Evolutionary conservation across 495 filamentous ascomycete species (phyloP).

Genomic region (Hypomontagnella submonticulosa): DNA sequence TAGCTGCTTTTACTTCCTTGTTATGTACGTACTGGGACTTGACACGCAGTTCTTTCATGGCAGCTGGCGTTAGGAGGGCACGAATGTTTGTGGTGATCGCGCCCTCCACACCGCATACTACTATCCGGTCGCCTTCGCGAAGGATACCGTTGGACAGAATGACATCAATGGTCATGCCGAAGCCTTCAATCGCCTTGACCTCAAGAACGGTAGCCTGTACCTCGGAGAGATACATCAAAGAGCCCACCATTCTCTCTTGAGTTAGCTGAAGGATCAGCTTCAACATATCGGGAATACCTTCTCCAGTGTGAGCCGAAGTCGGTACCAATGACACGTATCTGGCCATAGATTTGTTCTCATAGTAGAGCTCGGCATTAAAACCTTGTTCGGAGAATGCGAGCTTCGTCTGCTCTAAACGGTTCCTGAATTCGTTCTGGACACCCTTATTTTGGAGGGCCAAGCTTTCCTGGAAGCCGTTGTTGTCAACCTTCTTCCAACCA

Average conservation of each 20-base stretch:
- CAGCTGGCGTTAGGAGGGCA: conserved; percentile 94
- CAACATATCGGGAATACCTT: conserved; percentile 99
- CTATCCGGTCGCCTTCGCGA: conserved; percentile 91
- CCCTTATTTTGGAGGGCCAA: conserved; percentile 90
- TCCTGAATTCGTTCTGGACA: conserved; percentile 94
- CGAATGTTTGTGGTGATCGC: conserved; percentile 94
- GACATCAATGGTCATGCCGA: conserved; percentile 99
- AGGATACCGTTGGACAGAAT: conserved; percentile 96
- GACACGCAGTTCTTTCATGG: conserved; percentile 92
- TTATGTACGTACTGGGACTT: conserved; percentile 97
- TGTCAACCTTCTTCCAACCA: conserved; percentile 96
- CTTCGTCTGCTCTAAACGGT: conserved; percentile 90
- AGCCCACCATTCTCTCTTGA: conserved; percentile 97
- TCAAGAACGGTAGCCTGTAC: conserved; percentile 98
- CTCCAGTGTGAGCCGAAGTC: conserved; percentile 96
- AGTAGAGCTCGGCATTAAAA: conserved; percentile 97
- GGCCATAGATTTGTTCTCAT: conserved; percentile 97
- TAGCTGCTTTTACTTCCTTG: conserved; percentile 97
- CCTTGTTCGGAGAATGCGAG: conserved; percentile 94
- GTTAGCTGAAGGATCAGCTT: conserved; percentile 92
- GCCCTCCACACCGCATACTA: conserved; percentile 94
- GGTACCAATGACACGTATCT: conserved; percentile 93
- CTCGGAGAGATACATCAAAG: conserved; percentile 97
- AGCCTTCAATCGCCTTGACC: conserved; percentile 98
- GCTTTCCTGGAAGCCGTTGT: conserved; percentile 97